Evolutionary conservation across 805 yeast species (phyloP).

Genomic region (Naumovozyma dairenensis): DNA sequence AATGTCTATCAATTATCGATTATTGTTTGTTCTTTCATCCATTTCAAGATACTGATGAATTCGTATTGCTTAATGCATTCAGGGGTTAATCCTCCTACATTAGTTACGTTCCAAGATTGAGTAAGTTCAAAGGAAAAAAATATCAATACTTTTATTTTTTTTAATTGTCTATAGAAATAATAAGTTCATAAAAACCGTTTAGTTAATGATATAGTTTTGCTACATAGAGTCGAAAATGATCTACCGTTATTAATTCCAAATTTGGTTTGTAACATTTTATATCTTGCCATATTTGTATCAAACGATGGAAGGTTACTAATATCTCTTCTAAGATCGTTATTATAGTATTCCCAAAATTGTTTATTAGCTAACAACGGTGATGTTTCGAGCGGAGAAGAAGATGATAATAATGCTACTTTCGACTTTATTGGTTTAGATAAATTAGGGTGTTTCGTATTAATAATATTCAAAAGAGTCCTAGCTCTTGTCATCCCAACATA

Average conservation of each 20-base stretch:
- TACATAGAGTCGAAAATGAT: no score
- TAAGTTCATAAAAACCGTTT: no score
- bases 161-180: no score
- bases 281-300: constrained; percentile 2
- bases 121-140: not conserved
- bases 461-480: constrained; percentile 28
- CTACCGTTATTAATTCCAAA: constrained; percentile 10
- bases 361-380: constrained; percentile 5
- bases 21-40: constrained; percentile 60
- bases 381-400: constrained; percentile 1
- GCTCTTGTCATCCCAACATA: constrained; percentile 68
- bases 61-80: constrained; percentile 35
- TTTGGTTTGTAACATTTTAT: constrained; percentile 6
- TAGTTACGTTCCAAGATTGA: constrained; percentile 10
- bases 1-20: constrained; percentile 68
- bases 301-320: not conserved
- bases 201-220: no score
- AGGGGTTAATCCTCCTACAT: constrained; percentile 17
- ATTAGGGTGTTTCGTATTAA: constrained; percentile 13
- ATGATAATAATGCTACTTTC: no score
- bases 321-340: constrained; percentile 13
- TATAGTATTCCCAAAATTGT: constrained; percentile 26
- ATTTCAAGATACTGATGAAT: constrained; percentile 50
- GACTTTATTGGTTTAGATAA: not conserved
- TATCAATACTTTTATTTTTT: no score